Evolutionary conservation across 106 monocot species (phyloP), one percentile per base, ranked within the genome.

Genomic region (Apostasia ramifera): DNA sequence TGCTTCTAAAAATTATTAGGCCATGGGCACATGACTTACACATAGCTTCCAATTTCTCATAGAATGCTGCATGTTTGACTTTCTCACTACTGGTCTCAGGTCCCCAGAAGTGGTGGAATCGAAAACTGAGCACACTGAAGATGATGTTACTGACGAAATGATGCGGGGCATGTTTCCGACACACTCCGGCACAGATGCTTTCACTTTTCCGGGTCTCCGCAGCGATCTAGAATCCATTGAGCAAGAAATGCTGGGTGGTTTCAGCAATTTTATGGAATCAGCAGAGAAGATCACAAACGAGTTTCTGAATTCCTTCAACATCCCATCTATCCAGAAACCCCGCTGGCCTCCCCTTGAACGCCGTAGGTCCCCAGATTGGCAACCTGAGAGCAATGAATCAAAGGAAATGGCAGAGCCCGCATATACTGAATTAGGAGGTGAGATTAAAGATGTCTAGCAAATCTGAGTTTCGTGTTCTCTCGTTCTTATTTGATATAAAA

Each of bases 61-160:
- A 26, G 26, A 26, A 26, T 26, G 26, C 26, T 26, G 26, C 26
- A 26, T 26, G 26, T 26, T 26, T 26, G 26, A 26, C 26, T 26
- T 26, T 26, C 26, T 26, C 26, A 26, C 26, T 26, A 26, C 26
- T 66, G 57, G 60, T 44, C 59, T 42, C 45, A 95, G 95, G 80
- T 91, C 95, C 8, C 43, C 59, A 26, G 88, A 88, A 66, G 78
- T 95, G 38, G 78, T 95, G 71, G 91, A 91, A 71, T 91, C 91
- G 0, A 83, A 77, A 55, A 91, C 81, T 12, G 95, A 95, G 79
- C 74, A 78, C 60, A 91, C 86, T 11, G 88, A 91, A 74, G 85
- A 91, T 42, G 91, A 95, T 46, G 80, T 95, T 3, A 85, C 91
- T 1, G 72, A 80, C 46, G 81, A 78, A 72, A 56, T 81, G 61